These are phyloP conservation scores for Hansenula anomala DNA, from an alignment of 1,139 yeast species.

Conservation along the genomic window DNA sequence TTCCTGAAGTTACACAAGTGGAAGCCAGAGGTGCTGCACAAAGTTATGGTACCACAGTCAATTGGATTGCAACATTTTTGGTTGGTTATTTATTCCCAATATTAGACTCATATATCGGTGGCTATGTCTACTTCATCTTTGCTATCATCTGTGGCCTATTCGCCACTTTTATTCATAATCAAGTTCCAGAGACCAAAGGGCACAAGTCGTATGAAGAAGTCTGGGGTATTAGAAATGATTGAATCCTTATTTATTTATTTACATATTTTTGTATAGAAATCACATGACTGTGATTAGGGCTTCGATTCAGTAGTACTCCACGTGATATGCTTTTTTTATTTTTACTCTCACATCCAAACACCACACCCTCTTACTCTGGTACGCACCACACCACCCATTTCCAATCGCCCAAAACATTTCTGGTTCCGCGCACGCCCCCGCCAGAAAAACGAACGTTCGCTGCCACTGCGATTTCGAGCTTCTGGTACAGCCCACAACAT, in stretches of 20 bases:
- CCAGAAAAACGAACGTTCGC: too few species aligned
- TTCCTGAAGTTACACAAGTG: conserved; percentile 83
- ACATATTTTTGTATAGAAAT: not conserved
- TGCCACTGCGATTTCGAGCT: too few species aligned
- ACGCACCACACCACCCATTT: not conserved
- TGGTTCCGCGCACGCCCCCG: too few species aligned
- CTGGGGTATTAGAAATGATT: conserved; percentile 38
- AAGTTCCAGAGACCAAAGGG: conserved; percentile 81
- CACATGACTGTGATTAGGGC: conserved; percentile 1
- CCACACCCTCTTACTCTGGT: too few species aligned
- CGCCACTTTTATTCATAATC: conserved; percentile 38
- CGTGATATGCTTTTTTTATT: too few species aligned
- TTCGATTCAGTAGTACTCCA: too few species aligned
- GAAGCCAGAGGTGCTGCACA: conserved; percentile 85
- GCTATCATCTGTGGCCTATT: conserved; percentile 50
- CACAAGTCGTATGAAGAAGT: conserved; percentile 53
- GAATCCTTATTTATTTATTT: too few species aligned
- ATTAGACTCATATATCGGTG: conserved; percentile 59
- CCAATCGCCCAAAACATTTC: not conserved
- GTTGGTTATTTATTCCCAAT: conserved; percentile 82
- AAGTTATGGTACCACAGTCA: conserved; percentile 85
- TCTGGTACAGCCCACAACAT: too few species aligned
- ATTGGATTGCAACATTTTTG: conserved; percentile 85
- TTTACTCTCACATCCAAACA: too few species aligned
- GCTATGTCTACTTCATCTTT: conserved; percentile 75